phyloP scores from a whole-genome alignment of 176 grass and related monocot genomes.

The Triticum turgidum region DNA sequence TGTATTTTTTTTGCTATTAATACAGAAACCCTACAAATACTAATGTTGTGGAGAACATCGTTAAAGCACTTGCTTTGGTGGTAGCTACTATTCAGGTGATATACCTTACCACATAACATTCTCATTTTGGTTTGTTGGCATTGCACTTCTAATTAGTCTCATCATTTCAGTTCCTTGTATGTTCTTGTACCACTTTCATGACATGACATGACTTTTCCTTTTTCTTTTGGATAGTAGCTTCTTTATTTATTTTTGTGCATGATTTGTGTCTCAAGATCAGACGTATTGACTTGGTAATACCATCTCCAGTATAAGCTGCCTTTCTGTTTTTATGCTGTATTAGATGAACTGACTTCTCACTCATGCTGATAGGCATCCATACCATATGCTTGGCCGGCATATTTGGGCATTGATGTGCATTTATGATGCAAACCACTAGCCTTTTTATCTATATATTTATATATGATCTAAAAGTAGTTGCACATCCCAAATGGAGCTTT shows the following conservation, averaged over 20 bases:
- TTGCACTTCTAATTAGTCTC: constrained; percentile 8
- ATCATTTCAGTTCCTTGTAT: background rate
- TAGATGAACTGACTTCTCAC: constrained; percentile 3
- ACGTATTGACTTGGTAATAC: background rate
- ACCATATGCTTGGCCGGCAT: background rate
- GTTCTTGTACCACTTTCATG: constrained; percentile 11
- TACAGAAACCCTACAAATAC: constrained; percentile 90
- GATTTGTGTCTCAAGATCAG: background rate
- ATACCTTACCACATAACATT: constrained; percentile 32
- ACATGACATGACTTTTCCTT: background rate
- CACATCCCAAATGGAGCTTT: background rate
- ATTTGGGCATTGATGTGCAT: background rate
- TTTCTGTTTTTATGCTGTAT: background rate
- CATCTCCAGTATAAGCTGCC: background rate
- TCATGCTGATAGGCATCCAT: background rate
- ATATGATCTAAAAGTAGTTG: background rate
- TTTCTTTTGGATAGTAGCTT: constrained; percentile 6
- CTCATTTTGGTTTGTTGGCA: background rate
- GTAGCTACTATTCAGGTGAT: constrained; percentile 87
- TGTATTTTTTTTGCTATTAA: constrained; percentile 25
- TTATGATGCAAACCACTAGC: background rate
- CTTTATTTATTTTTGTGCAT: constrained; percentile 17
- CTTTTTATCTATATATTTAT: background rate
- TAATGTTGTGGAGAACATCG: constrained; percentile 98
- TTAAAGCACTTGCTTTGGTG: constrained; percentile 88